Base-by-base conservation (phyloP, 2,329 filamentous ascomycete genomes). In the Fusarium cicatricum region DNA sequence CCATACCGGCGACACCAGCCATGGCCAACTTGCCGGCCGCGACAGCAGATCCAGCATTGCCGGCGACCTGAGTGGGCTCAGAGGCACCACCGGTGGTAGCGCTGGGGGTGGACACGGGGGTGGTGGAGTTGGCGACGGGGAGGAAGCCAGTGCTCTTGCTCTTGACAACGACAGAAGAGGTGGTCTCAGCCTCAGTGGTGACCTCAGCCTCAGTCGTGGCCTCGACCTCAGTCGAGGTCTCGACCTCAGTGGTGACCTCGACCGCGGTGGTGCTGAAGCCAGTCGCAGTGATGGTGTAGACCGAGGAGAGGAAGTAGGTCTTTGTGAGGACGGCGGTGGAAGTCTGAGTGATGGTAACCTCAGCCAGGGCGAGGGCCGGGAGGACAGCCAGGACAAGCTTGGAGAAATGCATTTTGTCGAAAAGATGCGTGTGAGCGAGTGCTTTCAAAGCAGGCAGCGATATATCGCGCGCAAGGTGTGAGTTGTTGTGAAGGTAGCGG, bases 351-450 rank as follows among this genome's bases (percentile, higher is more conserved):
- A 79, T 77, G 37, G 78, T 77, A 16, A 47, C 60, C 46, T 63
- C 53, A 11, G 82, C 82, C 46, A 82, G 66, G 55, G 82, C 84
- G 68, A 85, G 70, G 47, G 83, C 75, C 66, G 84, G 83, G 69
- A 87, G 77, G 60, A 81, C 71, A 57, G 79, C 78, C 56, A 82
- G 71, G 67, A 81, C 53, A 56, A 85, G 66, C 26, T 78, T 72
- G 39, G 71, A 70, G 64, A 77, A 66, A 40, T 76, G 75, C 76
- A 78, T 78, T 49, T 54, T 72, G 67, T 60, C 55, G 15, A 45
- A 56, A 31, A 55, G 44, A 31, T 55, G 44, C 43, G 46, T 61
- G 56, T 60, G 40, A 48, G 54, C 60, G 60, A 71, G 62, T 64
- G 67, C 61, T 61, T 61, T 62, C 55, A 54, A 67, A 65, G 60